These are phyloP conservation scores for Phialophora expanda DNA, from an alignment of 2,329 filamentous ascomycete genomes.

Conservation along the genomic window DNA sequence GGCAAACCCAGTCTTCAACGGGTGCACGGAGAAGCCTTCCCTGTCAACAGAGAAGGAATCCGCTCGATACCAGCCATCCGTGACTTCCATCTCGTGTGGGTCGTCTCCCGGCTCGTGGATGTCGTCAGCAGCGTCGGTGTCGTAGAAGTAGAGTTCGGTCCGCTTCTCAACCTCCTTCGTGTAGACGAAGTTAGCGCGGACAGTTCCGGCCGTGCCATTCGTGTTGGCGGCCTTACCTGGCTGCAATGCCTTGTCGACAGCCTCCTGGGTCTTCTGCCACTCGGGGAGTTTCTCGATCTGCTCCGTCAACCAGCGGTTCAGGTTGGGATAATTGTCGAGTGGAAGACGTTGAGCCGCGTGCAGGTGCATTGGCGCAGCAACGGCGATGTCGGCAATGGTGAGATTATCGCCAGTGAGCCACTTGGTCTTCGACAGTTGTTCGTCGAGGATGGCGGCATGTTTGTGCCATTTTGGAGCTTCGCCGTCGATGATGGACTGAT, in stretches of 20 bases:
- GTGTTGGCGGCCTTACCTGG: constrained; percentile 39
- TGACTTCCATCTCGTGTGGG: constrained; percentile 47
- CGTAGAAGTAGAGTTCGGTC: constrained; percentile 48
- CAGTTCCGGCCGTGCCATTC: constrained; percentile 41
- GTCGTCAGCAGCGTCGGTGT: constrained; percentile 46
- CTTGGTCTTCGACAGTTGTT: constrained; percentile 47
- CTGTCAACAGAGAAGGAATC: constrained; percentile 53
- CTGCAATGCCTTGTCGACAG: constrained; percentile 48
- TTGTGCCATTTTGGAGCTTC: constrained; percentile 46
- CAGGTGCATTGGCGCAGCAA: constrained; percentile 50
- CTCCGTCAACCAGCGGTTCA: constrained; percentile 47
- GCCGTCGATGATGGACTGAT: constrained; percentile 45
- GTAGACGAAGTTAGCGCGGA: constrained; percentile 55
- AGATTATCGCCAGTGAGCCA: constrained; percentile 47
- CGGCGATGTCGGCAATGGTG: constrained; percentile 51
- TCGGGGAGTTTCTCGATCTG: constrained; percentile 47
- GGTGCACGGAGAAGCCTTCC: constrained; percentile 54
- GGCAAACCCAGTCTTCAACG: constrained; percentile 48
- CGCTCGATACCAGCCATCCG: constrained; percentile 51
- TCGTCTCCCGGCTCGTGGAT: constrained; percentile 52
- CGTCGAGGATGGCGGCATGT: constrained; percentile 47
- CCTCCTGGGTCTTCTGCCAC: constrained; percentile 49
- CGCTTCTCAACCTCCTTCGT: constrained; percentile 51
- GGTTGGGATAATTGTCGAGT: constrained; percentile 47
- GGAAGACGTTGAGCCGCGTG: constrained; percentile 45